These are phyloP conservation scores for Ambrosia trifida DNA, from an alignment of 129 eudicot genomes.

Conservation along the genomic window DNA sequence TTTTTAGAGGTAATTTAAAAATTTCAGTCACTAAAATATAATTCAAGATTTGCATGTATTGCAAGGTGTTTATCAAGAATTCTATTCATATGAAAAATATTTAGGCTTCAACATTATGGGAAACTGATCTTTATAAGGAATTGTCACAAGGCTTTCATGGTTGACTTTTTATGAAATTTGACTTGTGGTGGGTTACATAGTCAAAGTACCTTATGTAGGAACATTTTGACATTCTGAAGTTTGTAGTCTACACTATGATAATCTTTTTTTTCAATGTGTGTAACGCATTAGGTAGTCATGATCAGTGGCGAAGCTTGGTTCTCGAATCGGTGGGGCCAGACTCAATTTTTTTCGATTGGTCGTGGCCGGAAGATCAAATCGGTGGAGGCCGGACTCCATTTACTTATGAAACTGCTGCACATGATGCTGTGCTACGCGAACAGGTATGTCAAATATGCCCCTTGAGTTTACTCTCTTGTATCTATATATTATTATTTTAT, in stretches of 20 bases:
- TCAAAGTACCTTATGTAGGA: constrained; percentile 19
- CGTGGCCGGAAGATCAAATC: too few species aligned
- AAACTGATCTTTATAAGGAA: constrained; percentile 69
- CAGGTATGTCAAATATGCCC: constrained; percentile 51
- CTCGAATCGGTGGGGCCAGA: too few species aligned
- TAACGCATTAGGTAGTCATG: constrained; percentile 33
- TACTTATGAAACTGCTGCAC: constrained; percentile 81
- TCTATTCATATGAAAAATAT: neutral
- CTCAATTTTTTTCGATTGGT: too few species aligned
- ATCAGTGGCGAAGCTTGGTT: too few species aligned
- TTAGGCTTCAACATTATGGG: constrained; percentile 66
- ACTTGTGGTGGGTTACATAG: constrained; percentile 18
- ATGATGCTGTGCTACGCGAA: constrained; percentile 81
- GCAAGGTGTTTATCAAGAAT: constrained; percentile 3
- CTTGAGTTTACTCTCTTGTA: constrained; percentile 3
- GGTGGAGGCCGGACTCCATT: too few species aligned
- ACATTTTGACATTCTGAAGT: constrained; percentile 3
- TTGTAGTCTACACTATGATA: constrained; percentile 12
- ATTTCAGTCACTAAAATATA: neutral
- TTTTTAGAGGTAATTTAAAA: constrained; percentile 37
- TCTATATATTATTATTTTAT: neutral
- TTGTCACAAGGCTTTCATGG: constrained; percentile 55
- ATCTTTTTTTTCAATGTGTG: constrained; percentile 3
- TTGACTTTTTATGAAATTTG: constrained; percentile 26
- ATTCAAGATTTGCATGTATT: neutral